Conservation (phyloP, 768 basidiomycete species). For the Amanita muscaria region DNA sequence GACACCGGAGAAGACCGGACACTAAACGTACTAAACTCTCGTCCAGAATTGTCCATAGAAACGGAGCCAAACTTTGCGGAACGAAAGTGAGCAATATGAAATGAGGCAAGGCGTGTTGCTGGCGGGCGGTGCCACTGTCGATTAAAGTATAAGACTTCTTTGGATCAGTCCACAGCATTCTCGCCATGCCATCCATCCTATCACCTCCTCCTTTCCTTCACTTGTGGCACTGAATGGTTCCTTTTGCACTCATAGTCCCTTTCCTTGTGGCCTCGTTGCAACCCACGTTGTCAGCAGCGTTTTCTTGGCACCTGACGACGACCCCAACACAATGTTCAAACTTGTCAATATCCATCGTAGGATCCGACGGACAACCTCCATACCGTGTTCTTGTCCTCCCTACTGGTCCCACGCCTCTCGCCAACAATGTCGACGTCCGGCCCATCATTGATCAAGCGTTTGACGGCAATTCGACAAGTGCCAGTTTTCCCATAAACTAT, state of each 20-base stretch:
- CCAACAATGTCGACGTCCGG: slow-evolving; percentile 55
- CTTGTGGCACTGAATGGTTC: not conserved
- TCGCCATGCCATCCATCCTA: too few relatives aligned
- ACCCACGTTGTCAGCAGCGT: slow-evolving; percentile 27
- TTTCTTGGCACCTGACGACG: slow-evolving; percentile 36
- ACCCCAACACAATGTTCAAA: slow-evolving; percentile 59
- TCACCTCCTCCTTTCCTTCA: not conserved
- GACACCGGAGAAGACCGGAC: too few relatives aligned
- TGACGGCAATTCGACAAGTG: slow-evolving; percentile 26
- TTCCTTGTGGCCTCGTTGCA: slow-evolving; percentile 16
- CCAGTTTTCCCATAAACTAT: slow-evolving; percentile 52
- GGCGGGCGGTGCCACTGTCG: too few relatives aligned
- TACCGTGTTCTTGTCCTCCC: slow-evolving; percentile 64
- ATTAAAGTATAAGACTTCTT: too few relatives aligned
- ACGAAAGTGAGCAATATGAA: too few relatives aligned
- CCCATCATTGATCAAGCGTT: slow-evolving; percentile 51
- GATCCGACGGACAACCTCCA: slow-evolving; percentile 51
- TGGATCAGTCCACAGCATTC: too few relatives aligned
- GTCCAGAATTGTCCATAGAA: too few relatives aligned
- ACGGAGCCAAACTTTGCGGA: too few relatives aligned
- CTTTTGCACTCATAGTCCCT: slow-evolving; percentile 10
- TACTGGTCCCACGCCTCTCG: slow-evolving; percentile 51
- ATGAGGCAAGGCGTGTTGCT: too few relatives aligned
- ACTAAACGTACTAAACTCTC: too few relatives aligned
- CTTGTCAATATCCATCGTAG: slow-evolving; percentile 47